Percentiles rank a stretch among this genome's conserved stretches.
Evolutionary conservation across 805 yeast genomes (phyloP).

Genomic region (Lipomyces japonicus): DNA sequence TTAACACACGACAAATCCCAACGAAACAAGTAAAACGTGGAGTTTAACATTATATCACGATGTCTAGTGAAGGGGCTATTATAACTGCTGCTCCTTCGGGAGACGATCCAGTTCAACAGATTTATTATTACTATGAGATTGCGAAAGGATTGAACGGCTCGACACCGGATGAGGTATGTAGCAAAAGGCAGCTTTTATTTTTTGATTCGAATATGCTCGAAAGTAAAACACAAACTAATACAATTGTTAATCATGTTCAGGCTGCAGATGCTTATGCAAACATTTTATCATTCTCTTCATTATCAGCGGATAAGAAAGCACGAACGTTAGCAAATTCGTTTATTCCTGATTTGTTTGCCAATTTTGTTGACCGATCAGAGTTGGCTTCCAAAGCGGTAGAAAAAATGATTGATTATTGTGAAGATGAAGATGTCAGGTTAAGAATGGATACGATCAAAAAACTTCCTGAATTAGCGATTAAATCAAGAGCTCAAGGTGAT

Average conservation of each 20-base stretch:
- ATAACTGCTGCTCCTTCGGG: too few species aligned
- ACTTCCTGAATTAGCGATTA: slow-evolving; percentile 14
- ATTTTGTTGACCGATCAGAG: slow-evolving; percentile 7
- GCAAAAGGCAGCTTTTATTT: not conserved
- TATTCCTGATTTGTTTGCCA: slow-evolving; percentile 17
- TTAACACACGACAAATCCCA: too few species aligned
- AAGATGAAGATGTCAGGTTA: slow-evolving; percentile 20
- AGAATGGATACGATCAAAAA: slow-evolving; percentile 5
- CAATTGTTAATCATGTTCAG: slow-evolving; percentile 2
- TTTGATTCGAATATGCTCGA: too few species aligned
- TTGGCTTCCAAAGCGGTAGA: slow-evolving; percentile 18
- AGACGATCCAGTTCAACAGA: slow-evolving; percentile 12
- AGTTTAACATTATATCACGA: too few species aligned
- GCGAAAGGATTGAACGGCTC: slow-evolving; percentile 14
- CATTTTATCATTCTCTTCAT: slow-evolving; percentile 10
- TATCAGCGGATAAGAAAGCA: slow-evolving; percentile 9
- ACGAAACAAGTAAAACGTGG: too few species aligned
- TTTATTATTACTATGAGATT: slow-evolving; percentile 23
- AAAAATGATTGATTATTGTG: slow-evolving; percentile 23
- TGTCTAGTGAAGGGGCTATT: too few species aligned
- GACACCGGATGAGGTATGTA: slow-evolving; percentile 17
- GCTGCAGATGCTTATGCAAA: slow-evolving; percentile 13
- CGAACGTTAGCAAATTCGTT: slow-evolving; percentile 22
- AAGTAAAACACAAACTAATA: not conserved
- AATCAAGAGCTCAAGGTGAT: slow-evolving; percentile 2